Base-by-base conservation (phyloP, 345 rosid species). In the Moricandia moricandioides region DNA sequence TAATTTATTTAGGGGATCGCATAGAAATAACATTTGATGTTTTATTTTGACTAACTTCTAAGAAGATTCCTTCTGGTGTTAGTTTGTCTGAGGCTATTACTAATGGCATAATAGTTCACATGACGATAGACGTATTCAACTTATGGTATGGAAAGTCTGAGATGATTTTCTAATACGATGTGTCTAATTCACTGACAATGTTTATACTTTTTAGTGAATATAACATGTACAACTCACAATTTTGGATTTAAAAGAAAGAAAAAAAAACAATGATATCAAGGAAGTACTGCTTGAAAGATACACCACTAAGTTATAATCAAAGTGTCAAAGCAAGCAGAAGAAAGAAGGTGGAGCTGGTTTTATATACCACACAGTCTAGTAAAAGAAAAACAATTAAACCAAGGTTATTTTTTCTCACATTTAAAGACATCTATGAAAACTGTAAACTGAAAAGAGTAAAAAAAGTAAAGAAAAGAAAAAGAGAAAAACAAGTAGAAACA, bases 61-160 rank as follows among this genome's bases (percentile, higher is more conserved):
- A 13, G 52, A 66, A 45, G 8, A 29, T 57, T 57, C 34, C 0
- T 8, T 33, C 21, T 34, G 52, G 62, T 33, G 31, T 45, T 74
- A 59, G 31, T 45, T 67, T 47, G 40, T 58, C 40, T 58, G 40
- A 47, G 35, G 18, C 11, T 27, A 56, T 12, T 14, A 65, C 51
- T 16, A 33, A 31, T 43, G 59, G 8, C 49, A 21, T n/a, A 29
- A 6, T 33, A 30, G 14, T 24, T 58, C 52, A 57, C 72, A 66
- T 31, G 31, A 66, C 21, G 67, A 65, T 43, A 65, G 51, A 45
- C 35, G 18, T 31, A 31, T 74, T 35, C 62, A 24, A 26, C 63
- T 10, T 35, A 33, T 71, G 59, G 65, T 40, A 26, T 37, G 27
- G 12, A 3, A 60, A 18, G 31, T 31, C 31, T 47, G 29, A 16